phyloP scores from a whole-genome alignment of 305 asterid species.

The Rubia balearica region DNA sequence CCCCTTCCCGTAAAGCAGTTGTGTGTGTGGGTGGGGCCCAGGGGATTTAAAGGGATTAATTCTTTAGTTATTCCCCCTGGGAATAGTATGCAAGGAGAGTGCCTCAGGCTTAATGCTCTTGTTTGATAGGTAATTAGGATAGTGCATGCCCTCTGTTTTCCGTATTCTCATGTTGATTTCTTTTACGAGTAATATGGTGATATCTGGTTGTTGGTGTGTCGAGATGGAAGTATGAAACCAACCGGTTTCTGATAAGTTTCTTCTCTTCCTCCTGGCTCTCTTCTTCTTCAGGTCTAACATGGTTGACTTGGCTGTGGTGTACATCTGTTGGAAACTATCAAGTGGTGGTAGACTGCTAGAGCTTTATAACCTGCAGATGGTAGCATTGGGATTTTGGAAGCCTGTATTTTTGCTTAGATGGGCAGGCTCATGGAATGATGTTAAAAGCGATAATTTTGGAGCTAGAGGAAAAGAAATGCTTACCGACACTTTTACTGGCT shows the following conservation, averaged over 20 bases:
- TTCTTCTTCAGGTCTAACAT: slow-evolving; percentile 4
- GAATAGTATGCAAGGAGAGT: no score
- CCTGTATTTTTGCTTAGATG: background rate
- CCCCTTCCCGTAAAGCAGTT: background rate
- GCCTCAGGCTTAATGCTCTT: background rate
- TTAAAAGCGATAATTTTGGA: background rate
- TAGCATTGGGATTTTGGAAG: slow-evolving; percentile 2
- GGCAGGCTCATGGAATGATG: background rate
- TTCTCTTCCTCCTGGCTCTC: background rate
- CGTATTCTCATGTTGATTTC: background rate
- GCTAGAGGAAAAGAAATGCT: background rate
- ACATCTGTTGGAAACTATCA: background rate
- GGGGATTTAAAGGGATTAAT: no score
- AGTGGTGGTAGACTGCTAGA: background rate
- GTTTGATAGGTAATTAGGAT: background rate
- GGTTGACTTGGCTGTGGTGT: slow-evolving; percentile 9
- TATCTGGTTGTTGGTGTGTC: background rate
- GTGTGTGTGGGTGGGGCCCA: background rate
- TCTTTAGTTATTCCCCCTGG: no score
- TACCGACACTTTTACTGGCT: background rate
- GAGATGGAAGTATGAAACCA: background rate
- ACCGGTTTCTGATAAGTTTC: background rate
- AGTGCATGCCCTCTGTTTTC: background rate
- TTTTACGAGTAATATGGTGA: background rate
- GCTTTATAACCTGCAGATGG: slow-evolving; percentile 4